Conservation (phyloP, 2,329 filamentous ascomycete genomes). For the Phyllosticta citrichinensis region DNA sequence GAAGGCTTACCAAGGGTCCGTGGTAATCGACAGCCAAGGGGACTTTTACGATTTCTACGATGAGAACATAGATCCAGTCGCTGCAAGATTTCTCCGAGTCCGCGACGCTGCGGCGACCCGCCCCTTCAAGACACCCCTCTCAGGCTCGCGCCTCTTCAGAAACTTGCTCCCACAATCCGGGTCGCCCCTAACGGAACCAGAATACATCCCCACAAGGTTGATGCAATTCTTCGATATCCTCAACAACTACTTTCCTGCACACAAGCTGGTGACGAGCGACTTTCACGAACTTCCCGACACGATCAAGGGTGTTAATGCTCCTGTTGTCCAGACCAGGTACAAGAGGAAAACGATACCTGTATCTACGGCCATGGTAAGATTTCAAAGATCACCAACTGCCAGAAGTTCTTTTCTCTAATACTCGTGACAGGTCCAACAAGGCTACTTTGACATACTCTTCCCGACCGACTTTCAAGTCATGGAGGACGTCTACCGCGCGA, state of each 20-base stretch:
- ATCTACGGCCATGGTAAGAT: constrained; percentile 71
- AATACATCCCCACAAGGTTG: constrained; percentile 88
- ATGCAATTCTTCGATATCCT: constrained; percentile 97
- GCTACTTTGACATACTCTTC: constrained; percentile 98
- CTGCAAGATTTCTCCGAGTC: constrained; percentile 72
- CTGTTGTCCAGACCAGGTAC: constrained; percentile 93
- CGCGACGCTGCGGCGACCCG: constrained; percentile 58
- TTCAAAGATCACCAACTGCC: background rate
- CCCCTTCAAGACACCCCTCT: constrained; percentile 54
- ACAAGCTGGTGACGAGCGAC: constrained; percentile 80
- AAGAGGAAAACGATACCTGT: constrained; percentile 81
- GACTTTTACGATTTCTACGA: constrained; percentile 96
- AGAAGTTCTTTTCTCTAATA: background rate
- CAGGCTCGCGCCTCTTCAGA: constrained; percentile 44
- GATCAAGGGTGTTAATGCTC: constrained; percentile 75
- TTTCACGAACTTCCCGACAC: constrained; percentile 81
- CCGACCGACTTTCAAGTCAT: constrained; percentile 89
- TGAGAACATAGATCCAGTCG: constrained; percentile 68
- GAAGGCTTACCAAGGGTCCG: constrained; percentile 74
- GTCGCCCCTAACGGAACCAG: constrained; percentile 67
- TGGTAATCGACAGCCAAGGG: constrained; percentile 73
- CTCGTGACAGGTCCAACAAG: constrained; percentile 73
- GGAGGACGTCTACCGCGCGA: constrained; percentile 82
- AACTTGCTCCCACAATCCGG: constrained; percentile 59
- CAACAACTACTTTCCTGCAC: constrained; percentile 77